Evolutionary conservation across 176 grass and related monocot genomes (phyloP), one percentile per base, ranked within the genome.

Genomic region (Hordeum marinum): DNA sequence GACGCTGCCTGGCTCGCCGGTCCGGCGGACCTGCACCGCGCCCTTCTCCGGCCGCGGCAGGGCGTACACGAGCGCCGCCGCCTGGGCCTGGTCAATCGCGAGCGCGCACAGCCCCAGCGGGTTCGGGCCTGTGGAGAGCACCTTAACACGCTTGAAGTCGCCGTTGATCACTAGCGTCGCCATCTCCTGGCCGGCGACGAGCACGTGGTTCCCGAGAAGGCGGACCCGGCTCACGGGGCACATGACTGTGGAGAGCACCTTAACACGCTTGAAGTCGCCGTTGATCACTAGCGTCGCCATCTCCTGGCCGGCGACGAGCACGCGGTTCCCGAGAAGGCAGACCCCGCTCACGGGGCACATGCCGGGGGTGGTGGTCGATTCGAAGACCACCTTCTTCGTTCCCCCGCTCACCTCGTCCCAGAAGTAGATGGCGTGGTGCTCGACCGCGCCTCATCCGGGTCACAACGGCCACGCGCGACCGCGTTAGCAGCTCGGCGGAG

Each of bases 21-120:
- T 18, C 15, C 66, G 55, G 24, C 76, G 7, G 8, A 97, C 81
- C 39, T 87, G 82, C 65, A 94, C 82, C 40, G 65, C 75, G 9
- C 92, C 95, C 77, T 92, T 91, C 68, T 83, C 88, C 13, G 75
- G 63, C 73, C 82, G 73, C 7, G 90, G 92, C 72, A 86, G 83
- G 18, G 90, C 90, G 43, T 88, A 71, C 17, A 94, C 74, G 26
- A 94, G 15, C 7, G 36, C 1, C 68, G 84, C 29, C 29, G 29
- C 46, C 1, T n/a, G n/a, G n/a, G 4, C 13, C 31, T 72, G 37
- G 60, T 80, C 25, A 7, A 3, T 64, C 14, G 90, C 93, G 41
- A 97, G 62, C 11, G 88, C 90, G 76, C 92, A 94, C 68, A 92
- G 81, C 36, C 90, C 94, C 20, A 85, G 87, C 7, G 86, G 92